A percentile compares a stretch with the other conserved stretches of the same genome.
Conservation (phyloP, 2,329 filamentous ascomycete genomes). For the Sarocladium kiliense region DNA sequence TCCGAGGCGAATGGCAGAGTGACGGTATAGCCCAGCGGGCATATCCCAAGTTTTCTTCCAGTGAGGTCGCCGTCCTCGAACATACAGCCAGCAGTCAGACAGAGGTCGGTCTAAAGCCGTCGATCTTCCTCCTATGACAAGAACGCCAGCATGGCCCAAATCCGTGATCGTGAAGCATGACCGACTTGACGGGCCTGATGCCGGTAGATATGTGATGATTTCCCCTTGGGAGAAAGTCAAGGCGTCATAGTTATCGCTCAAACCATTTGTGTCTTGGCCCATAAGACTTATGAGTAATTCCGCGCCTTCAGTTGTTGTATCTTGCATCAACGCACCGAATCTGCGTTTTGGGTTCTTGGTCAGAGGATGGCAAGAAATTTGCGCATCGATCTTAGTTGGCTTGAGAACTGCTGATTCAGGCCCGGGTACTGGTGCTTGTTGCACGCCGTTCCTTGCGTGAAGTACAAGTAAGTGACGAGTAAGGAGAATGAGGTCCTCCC, state of each 20-base stretch:
- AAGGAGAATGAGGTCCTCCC: conserved; percentile 90
- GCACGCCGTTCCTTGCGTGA: conserved; percentile 39
- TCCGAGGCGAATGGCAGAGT: conserved; percentile 54
- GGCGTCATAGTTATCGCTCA: conserved; percentile 46
- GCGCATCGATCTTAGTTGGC: neutral
- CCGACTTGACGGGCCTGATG: conserved; percentile 30
- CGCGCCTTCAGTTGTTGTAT: conserved; percentile 31
- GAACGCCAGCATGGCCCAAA: conserved; percentile 48
- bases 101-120: conserved; percentile 65
- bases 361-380: neutral
- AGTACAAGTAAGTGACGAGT: conserved; percentile 80
- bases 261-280: conserved; percentile 38
- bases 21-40: conserved; percentile 69
- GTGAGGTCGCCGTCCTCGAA: conserved; percentile 35
- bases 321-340: conserved; percentile 52
- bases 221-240: conserved; percentile 26
- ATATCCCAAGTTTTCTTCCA: conserved; percentile 65
- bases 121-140: conserved; percentile 69
- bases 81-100: conserved; percentile 71
- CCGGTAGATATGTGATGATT: conserved; percentile 20
- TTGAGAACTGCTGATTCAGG: neutral
- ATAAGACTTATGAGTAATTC: conserved; percentile 40
- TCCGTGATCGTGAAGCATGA: conserved; percentile 76
- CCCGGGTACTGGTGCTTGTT: neutral
- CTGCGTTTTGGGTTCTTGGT: conserved; percentile 38